Percentiles rank a stretch among this genome's conserved stretches.
Evolutionary conservation across 2,329 filamentous ascomycete species (phyloP).

Genomic region (Paecilomyces variotii): DNA sequence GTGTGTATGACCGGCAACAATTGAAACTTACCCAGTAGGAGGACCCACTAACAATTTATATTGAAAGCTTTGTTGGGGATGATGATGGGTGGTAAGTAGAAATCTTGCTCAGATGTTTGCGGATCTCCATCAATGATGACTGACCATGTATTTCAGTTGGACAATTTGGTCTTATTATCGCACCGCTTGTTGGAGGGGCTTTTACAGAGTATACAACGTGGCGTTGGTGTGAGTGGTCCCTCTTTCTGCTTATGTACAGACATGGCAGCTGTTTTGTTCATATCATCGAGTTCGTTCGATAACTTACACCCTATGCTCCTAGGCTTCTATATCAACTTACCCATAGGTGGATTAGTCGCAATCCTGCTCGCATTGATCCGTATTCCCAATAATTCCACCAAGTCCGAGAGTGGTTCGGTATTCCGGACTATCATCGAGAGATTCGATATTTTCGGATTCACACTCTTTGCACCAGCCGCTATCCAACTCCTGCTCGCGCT

Average conservation of each 20-base stretch:
- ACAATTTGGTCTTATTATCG: slow-evolving; percentile 28
- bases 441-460: slow-evolving; percentile 36
- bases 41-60: background rate
- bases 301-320: background rate
- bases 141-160: slow-evolving; percentile 8
- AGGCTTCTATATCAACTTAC: slow-evolving; percentile 36
- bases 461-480: slow-evolving; percentile 30
- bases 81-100: slow-evolving; percentile 13
- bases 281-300: background rate
- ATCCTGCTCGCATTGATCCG: slow-evolving; percentile 22
- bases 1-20: slow-evolving; percentile 2
- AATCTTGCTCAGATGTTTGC: background rate
- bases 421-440: slow-evolving; percentile 10
- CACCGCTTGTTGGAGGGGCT: slow-evolving; percentile 36
- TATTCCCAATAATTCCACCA: slow-evolving; percentile 19
- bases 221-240: slow-evolving; percentile 29
- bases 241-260: background rate
- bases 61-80: slow-evolving; percentile 12
- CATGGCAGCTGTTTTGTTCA: background rate
- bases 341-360: slow-evolving; percentile 25
- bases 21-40: background rate
- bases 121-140: background rate
- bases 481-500: slow-evolving; percentile 40
- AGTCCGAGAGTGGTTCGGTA: slow-evolving; percentile 6
- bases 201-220: slow-evolving; percentile 32